Percentiles rank a stretch among this genome's conserved stretches.
These are phyloP conservation scores for Epicoccum nigrum DNA, from an alignment of 2,329 filamentous ascomycete species.

Conservation along the genomic window DNA sequence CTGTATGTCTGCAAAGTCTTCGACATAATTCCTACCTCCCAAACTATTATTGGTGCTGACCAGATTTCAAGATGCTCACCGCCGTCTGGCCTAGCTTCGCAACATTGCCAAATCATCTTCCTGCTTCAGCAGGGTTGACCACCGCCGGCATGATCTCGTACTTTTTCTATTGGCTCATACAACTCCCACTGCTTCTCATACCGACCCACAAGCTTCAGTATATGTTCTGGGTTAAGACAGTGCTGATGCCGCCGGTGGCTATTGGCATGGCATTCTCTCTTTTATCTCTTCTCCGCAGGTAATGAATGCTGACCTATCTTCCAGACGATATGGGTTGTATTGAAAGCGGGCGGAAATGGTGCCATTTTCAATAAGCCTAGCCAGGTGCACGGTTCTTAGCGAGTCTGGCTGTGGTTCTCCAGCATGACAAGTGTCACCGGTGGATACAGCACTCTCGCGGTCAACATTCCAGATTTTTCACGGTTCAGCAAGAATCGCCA, in stretches of 20 bases:
- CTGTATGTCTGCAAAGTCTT: neutral
- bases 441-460: neutral
- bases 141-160: neutral
- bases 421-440: neutral
- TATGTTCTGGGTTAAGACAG: neutral
- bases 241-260: neutral
- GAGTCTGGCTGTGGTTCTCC: neutral
- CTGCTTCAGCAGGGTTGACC: neutral
- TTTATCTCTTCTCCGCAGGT: no score
- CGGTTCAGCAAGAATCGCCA: neutral
- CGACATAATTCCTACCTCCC: no score
- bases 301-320: no score
- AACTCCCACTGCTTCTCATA: neutral
- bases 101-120: neutral
- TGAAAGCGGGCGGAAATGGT: neutral
- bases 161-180: neutral
- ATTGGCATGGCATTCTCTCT: neutral
- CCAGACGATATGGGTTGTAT: neutral
- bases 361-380: neutral
- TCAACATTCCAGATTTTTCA: neutral
- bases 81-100: neutral
- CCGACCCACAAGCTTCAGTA: neutral
- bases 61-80: neutral
- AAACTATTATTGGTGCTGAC: no score
- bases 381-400: neutral